A percentile compares a stretch with the other conserved stretches of the same genome.
Conservation (phyloP, 768 basidiomycete species). For the Leccinellum luteum region DNA sequence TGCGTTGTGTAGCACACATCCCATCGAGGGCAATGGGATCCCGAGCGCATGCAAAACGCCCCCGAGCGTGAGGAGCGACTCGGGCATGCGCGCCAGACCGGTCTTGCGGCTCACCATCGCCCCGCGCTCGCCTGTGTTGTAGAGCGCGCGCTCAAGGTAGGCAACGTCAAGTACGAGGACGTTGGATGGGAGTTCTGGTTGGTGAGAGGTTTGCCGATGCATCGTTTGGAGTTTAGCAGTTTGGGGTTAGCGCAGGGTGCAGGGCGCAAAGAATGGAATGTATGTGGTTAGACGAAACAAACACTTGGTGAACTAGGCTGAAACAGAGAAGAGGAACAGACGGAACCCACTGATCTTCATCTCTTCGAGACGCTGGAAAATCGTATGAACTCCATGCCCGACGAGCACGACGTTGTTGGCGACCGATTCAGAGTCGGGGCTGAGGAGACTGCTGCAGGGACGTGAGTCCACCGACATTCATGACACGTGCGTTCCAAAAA, state of each 20-base stretch:
- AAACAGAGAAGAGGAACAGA: background rate
- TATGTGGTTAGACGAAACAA: background rate
- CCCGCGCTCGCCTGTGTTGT: conserved; percentile 53
- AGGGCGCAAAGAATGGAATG: too few species aligned
- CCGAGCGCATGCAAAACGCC: conserved; percentile 61
- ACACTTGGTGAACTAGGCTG: background rate
- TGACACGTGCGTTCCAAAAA: conserved; percentile 6
- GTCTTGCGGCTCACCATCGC: conserved; percentile 61
- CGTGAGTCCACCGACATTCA: background rate
- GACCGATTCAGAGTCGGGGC: conserved; percentile 72
- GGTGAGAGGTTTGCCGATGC: background rate
- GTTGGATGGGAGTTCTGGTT: conserved; percentile 72
- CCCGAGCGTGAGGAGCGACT: conserved; percentile 60
- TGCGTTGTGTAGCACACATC: conserved; percentile 60
- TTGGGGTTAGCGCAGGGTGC: background rate
- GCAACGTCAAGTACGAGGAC: conserved; percentile 65
- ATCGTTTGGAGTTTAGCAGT: background rate
- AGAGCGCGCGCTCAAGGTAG: conserved; percentile 61
- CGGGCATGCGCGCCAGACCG: conserved; percentile 48
- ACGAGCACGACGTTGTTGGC: conserved; percentile 72
- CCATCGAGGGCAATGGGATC: background rate
- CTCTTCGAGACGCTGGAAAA: conserved; percentile 65
- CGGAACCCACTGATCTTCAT: conserved; percentile 71
- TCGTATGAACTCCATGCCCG: conserved; percentile 53
- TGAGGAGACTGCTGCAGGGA: conserved; percentile 58